Evolutionary conservation across 768 basidiomycete species (phyloP).

Genomic region (Chiua virens): DNA sequence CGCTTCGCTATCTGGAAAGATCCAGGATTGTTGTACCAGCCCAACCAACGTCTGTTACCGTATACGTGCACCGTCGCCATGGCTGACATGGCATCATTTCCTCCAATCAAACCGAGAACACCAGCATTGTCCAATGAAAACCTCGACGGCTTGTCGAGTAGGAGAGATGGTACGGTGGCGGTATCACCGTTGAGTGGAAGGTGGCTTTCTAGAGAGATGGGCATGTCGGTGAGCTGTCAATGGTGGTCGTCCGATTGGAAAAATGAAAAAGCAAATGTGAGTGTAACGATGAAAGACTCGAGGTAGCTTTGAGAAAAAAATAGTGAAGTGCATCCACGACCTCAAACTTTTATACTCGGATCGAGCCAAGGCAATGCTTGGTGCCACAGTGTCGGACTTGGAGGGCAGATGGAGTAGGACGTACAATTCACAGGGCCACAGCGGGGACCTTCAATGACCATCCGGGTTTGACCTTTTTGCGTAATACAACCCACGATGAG

Average conservation of each 20-base stretch:
- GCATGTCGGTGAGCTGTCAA: neutral
- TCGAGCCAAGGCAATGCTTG: too few relatives aligned
- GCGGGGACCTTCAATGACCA: too few relatives aligned
- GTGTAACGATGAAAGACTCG: neutral
- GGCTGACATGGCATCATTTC: conserved; percentile 31
- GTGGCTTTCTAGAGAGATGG: neutral
- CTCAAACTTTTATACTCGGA: too few relatives aligned
- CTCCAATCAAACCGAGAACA: conserved; percentile 29
- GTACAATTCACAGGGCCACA: too few relatives aligned
- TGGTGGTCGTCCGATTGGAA: neutral
- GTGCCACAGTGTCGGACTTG: too few relatives aligned
- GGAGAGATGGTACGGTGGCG: neutral
- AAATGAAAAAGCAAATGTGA: neutral
- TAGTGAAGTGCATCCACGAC: too few relatives aligned
- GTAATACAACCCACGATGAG: too few relatives aligned
- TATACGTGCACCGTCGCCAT: conserved; percentile 31
- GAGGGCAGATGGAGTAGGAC: too few relatives aligned
- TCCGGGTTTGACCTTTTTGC: too few relatives aligned
- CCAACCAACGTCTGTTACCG: conserved; percentile 25
- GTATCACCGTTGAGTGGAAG: neutral
- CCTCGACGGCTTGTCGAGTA: conserved; percentile 1
- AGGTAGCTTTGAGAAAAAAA: neutral
- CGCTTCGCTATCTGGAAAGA: conserved; percentile 27
- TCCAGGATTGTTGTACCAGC: conserved; percentile 37
- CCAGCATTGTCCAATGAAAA: conserved; percentile 24